Evolutionary conservation across 352 stramenopile species (phyloP).

Genomic region (Pythium aristosporum): DNA sequence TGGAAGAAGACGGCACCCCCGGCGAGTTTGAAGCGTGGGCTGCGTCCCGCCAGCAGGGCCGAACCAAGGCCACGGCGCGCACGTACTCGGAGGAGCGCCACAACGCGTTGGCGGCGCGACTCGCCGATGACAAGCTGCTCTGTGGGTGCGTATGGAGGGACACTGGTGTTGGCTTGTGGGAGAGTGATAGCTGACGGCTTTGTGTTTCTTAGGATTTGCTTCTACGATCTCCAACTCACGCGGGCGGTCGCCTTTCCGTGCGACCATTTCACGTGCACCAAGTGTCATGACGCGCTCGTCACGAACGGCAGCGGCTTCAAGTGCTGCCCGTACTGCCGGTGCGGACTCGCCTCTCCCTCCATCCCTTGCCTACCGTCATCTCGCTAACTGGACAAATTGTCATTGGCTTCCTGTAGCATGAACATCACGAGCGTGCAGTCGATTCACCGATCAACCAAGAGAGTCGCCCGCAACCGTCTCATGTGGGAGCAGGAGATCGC

Average conservation of each 20-base stretch:
- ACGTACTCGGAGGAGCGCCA: slow-evolving; percentile 54
- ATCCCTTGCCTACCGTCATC: too few relatives aligned
- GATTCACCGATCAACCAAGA: slow-evolving; percentile 31
- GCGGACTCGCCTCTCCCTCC: neutral
- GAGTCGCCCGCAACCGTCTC: slow-evolving; percentile 14
- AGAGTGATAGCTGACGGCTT: neutral
- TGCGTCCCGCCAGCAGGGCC: slow-evolving; percentile 10
- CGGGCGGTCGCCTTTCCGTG: slow-evolving; percentile 58
- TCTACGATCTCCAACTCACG: slow-evolving; percentile 55
- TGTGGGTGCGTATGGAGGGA: slow-evolving; percentile 34
- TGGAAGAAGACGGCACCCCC: slow-evolving; percentile 35
- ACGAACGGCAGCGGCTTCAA: slow-evolving; percentile 51
- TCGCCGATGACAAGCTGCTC: slow-evolving; percentile 65
- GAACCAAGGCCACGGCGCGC: slow-evolving; percentile 11
- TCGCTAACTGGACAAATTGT: neutral
- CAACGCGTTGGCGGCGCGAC: slow-evolving; percentile 41
- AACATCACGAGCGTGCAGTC: slow-evolving; percentile 21
- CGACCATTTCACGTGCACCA: slow-evolving; percentile 61
- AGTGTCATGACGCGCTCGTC: slow-evolving; percentile 55
- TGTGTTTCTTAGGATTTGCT: slow-evolving; percentile 50
- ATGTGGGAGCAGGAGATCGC: slow-evolving; percentile 14
- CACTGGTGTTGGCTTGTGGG: neutral
- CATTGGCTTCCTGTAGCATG: slow-evolving; percentile 6
- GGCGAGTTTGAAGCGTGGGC: slow-evolving; percentile 48
- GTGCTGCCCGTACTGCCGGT: slow-evolving; percentile 69